These are phyloP conservation scores for Mesembryanthemum crystallinum DNA, from an alignment of 148 eudicot genomes.

Conservation along the genomic window DNA sequence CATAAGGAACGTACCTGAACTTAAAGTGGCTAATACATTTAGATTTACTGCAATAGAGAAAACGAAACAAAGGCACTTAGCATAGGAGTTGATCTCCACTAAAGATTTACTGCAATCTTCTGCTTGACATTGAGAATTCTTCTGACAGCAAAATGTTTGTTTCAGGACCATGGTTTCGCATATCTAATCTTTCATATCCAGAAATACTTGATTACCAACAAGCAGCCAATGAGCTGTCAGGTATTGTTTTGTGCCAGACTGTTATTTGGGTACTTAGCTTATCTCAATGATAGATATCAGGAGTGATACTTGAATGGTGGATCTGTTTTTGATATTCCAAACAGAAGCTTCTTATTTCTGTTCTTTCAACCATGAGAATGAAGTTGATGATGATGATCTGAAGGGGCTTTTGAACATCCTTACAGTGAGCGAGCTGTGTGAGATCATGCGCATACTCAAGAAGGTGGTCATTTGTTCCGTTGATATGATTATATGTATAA, in stretches of 20 bases:
- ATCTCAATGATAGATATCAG: constrained; percentile 10
- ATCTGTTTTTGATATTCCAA: constrained; percentile 22
- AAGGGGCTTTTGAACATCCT: constrained; percentile 61
- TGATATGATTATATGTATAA: not conserved
- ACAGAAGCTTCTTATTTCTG: constrained; percentile 67
- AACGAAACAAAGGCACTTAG: too few species aligned
- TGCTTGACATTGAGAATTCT: not conserved
- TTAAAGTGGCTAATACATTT: too few species aligned
- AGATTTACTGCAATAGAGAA: too few species aligned
- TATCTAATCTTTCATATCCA: constrained; percentile 58
- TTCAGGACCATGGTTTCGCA: constrained; percentile 94
- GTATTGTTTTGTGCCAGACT: constrained; percentile 27
- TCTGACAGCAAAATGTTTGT: not conserved
- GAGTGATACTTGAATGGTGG: constrained; percentile 4
- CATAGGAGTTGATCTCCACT: too few species aligned
- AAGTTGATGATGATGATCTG: constrained; percentile 44
- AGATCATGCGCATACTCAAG: constrained; percentile 41
- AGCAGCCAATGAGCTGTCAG: constrained; percentile 57
- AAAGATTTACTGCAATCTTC: too few species aligned
- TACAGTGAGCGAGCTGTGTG: constrained; percentile 65
- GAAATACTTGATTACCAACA: constrained; percentile 62
- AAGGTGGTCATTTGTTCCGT: constrained; percentile 47
- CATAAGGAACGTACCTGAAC: too few species aligned
- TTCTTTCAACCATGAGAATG: constrained; percentile 33
- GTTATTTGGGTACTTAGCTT: not conserved